Evolutionary conservation across 2,329 filamentous ascomycete species (phyloP).

Genomic region (Acephala macrosclerotiorum): DNA sequence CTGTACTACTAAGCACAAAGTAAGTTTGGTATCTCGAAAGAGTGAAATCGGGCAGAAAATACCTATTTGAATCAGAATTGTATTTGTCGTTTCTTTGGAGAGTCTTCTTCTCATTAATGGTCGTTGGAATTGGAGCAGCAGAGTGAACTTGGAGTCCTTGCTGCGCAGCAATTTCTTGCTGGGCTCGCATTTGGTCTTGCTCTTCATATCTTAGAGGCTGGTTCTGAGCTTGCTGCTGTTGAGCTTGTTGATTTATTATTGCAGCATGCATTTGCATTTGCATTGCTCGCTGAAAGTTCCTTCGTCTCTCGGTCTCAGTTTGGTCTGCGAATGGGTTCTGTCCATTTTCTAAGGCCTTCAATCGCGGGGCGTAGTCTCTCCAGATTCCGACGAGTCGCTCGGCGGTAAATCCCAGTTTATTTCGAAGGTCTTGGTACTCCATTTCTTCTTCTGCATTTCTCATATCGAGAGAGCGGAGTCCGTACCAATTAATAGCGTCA

Average conservation of each 20-base stretch:
- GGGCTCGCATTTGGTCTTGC: too few species aligned
- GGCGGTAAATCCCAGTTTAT: slow-evolving; percentile 25
- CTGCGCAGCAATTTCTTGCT: not conserved
- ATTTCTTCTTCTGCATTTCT: slow-evolving; percentile 15
- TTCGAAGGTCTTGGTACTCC: slow-evolving; percentile 19
- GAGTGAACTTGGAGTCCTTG: slow-evolving; percentile 1
- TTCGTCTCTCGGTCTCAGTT: not conserved
- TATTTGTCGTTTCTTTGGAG: not conserved
- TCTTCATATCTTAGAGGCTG: not conserved
- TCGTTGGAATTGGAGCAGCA: not conserved
- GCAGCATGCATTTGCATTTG: not conserved
- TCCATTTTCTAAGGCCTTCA: slow-evolving; percentile 16
- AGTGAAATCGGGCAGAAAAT: not conserved
- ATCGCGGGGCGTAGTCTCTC: slow-evolving; percentile 27
- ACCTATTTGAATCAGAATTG: not conserved
- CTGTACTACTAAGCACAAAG: not conserved
- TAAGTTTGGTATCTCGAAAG: not conserved
- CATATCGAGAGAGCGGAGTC: not conserved
- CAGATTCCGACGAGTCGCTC: slow-evolving; percentile 29
- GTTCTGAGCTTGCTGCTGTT: slow-evolving; percentile 3
- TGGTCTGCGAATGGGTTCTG: not conserved
- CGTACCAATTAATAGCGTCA: slow-evolving; percentile 26
- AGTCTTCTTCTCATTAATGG: not conserved
- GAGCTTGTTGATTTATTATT: not conserved
- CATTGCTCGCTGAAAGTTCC: not conserved